phyloP scores from a whole-genome alignment of 805 yeast genomes.

The Candida orba region DNA sequence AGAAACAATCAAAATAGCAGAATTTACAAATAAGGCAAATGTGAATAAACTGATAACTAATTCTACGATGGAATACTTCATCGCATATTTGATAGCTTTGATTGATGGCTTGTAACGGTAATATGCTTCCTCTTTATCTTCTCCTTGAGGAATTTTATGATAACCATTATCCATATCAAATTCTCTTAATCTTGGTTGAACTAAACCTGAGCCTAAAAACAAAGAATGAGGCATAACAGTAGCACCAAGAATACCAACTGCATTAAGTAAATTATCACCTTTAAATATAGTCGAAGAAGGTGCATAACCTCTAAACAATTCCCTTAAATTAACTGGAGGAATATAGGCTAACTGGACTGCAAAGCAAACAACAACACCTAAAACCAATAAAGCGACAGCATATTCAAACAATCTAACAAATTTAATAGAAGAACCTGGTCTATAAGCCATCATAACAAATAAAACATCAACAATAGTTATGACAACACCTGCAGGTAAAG shows the following conservation, averaged over 20 bases:
- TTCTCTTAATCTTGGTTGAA: slow-evolving; percentile 75
- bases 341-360: slow-evolving; percentile 61
- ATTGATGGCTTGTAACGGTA: slow-evolving; percentile 59
- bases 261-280: slow-evolving; percentile 60
- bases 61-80: slow-evolving; percentile 68
- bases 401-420: slow-evolving; percentile 71
- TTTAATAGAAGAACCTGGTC: slow-evolving; percentile 66
- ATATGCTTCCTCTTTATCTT: slow-evolving; percentile 29
- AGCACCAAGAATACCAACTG: slow-evolving; percentile 83
- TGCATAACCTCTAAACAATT: slow-evolving; percentile 58
- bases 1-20: slow-evolving; percentile 74
- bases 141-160: slow-evolving; percentile 25
- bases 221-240: slow-evolving; percentile 92
- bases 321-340: slow-evolving; percentile 33
- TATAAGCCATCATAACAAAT: slow-evolving; percentile 71
- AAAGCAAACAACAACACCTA: slow-evolving; percentile 73
- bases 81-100: slow-evolving; percentile 64
- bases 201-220: slow-evolving; percentile 79
- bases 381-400: slow-evolving; percentile 64
- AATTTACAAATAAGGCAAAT: slow-evolving; percentile 79
- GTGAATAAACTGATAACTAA: slow-evolving; percentile 63
- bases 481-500: slow-evolving; percentile 70
- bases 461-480: slow-evolving; percentile 77
- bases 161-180: slow-evolving; percentile 57
- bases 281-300: slow-evolving; percentile 50